These are phyloP conservation scores for Acanthamoeba castellanii DNA, from an alignment of 208 protist genomes.

Conservation along the genomic window DNA sequence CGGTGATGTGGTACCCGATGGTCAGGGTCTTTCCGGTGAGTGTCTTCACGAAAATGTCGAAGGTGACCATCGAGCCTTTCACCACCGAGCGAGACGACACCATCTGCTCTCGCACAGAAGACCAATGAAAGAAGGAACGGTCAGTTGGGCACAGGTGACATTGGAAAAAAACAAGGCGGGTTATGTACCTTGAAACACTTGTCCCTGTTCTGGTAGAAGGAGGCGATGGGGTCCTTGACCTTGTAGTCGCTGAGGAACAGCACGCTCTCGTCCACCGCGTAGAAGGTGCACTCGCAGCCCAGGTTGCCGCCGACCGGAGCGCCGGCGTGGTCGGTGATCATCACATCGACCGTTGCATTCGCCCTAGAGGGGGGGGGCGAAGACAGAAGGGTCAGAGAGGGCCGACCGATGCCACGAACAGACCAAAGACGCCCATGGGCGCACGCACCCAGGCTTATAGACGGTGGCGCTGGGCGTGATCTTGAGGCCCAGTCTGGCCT, in stretches of 20 bases:
- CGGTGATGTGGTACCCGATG: neutral
- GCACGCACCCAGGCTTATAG: neutral
- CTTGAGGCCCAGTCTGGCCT: neutral
- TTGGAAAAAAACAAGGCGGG: neutral
- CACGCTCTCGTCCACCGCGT: constrained; percentile 46
- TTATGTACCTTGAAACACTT: neutral
- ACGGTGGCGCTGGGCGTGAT: neutral
- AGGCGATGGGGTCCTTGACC: neutral
- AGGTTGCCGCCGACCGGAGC: neutral
- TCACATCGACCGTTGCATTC: neutral
- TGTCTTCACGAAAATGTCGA: constrained; percentile 81
- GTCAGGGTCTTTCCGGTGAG: constrained; percentile 80
- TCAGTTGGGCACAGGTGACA: neutral
- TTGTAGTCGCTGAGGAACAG: constrained; percentile 28
- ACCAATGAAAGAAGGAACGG: neutral
- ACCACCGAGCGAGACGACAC: neutral
- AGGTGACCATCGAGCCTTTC: neutral
- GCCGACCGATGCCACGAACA: neutral
- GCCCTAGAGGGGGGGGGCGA: neutral
- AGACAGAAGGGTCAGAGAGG: neutral
- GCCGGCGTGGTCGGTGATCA: neutral
- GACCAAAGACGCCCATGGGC: neutral
- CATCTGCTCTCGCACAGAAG: neutral
- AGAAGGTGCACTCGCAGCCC: constrained; percentile 5
- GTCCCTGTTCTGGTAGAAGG: neutral